These are phyloP conservation scores for Penicillium olsonii DNA, from an alignment of 2,329 filamentous ascomycete species.

Conservation along the genomic window DNA sequence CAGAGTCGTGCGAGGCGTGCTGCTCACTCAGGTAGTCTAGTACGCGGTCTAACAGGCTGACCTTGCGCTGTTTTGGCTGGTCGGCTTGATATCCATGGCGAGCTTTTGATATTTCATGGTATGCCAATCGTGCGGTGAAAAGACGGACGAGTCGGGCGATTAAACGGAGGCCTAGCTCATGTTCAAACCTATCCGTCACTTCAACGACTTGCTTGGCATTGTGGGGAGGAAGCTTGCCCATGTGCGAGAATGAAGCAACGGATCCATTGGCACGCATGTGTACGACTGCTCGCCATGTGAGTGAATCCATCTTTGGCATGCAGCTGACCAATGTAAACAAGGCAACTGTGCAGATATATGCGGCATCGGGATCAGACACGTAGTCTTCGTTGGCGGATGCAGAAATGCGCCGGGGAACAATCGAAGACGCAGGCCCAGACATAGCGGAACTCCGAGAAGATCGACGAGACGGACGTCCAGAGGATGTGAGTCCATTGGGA, in stretches of 20 bases:
- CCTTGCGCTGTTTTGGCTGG: constrained; percentile 28
- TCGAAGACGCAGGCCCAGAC: constrained; percentile 20
- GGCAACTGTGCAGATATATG: constrained; percentile 40
- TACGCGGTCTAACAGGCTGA: constrained; percentile 38
- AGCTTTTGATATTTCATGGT: constrained; percentile 49
- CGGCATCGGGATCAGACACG: constrained; percentile 41
- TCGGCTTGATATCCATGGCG: constrained; percentile 32
- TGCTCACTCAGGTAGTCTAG: constrained; percentile 38
- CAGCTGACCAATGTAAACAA: constrained; percentile 42
- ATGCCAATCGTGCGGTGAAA: constrained; percentile 52
- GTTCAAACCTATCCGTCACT: constrained; percentile 49
- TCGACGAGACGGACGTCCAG: constrained; percentile 32
- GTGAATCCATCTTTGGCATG: constrained; percentile 37
- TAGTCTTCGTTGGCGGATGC: constrained; percentile 33
- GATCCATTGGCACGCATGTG: constrained; percentile 45
- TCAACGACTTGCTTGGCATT: constrained; percentile 35
- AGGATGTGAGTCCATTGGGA: constrained; percentile 36
- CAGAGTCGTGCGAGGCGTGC: constrained; percentile 17
- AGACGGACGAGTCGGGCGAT: constrained; percentile 52
- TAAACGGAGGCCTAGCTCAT: constrained; percentile 54
- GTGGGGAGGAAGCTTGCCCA: constrained; percentile 33
- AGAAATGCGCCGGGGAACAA: constrained; percentile 29
- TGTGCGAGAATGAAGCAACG: constrained; percentile 40
- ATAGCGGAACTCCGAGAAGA: constrained; percentile 32
- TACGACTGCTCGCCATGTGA: constrained; percentile 43